Evolutionary conservation across 495 filamentous ascomycete species (phyloP).

Genomic region (Tuber calosporum): DNA sequence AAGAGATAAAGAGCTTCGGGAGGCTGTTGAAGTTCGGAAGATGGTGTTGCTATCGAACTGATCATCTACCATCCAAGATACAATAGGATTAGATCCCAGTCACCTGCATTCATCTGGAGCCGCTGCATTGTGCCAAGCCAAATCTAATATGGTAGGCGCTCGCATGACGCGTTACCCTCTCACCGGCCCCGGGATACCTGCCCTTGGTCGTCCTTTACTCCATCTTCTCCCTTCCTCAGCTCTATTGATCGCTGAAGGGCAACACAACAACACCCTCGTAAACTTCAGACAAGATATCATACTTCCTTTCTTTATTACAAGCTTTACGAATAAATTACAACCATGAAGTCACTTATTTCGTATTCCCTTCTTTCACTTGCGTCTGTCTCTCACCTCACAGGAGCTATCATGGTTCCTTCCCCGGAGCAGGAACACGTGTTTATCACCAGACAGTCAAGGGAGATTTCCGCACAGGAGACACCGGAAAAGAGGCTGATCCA

Average conservation of each 20-base stretch:
- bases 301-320: slow-evolving; percentile 3
- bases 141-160: neutral
- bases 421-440: slow-evolving; percentile 25
- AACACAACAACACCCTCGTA: neutral
- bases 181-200: neutral
- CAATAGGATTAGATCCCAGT: slow-evolving; percentile 4
- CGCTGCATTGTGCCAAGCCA: neutral
- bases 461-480: slow-evolving; percentile 36
- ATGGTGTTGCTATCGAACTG: slow-evolving; percentile 14
- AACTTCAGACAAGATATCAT: neutral
- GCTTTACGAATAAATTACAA: slow-evolving; percentile 10
- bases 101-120: neutral
- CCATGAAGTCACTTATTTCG: slow-evolving; percentile 37
- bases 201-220: slow-evolving; percentile 3
- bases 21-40: slow-evolving; percentile 13
- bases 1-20: slow-evolving; percentile 13
- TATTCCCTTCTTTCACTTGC: slow-evolving; percentile 34
- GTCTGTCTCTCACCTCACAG: slow-evolving; percentile 25
- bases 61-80: slow-evolving; percentile 12
- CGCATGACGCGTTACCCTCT: neutral
- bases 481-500: slow-evolving; percentile 69
- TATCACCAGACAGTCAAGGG: slow-evolving; percentile 24
- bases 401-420: slow-evolving; percentile 35
- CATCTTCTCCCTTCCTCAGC: slow-evolving; percentile 6
- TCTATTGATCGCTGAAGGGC: neutral